Percentiles rank a stretch among this genome's conserved stretches.
Conservation (phyloP, 176 grass and related monocot genomes). For the sorghum (Sorghum bicolor) region Sorghum_bicolor_NCBIv3 NC_012874.2:68220501-68221000, state of each 20-base stretch:
- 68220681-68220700: background rate
- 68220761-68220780: background rate
- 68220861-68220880: background rate
- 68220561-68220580: slow-evolving; percentile 73
- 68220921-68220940: background rate
- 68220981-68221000: background rate
- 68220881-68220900: background rate
- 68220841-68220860: background rate
- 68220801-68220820: background rate
- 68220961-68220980: background rate
- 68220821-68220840: background rate
- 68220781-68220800: background rate
- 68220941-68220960: background rate
- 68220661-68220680: background rate
- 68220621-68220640: slow-evolving; percentile 64
- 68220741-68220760: background rate
- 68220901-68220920: background rate
- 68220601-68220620: slow-evolving; percentile 68
- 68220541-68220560: slow-evolving; percentile 66
- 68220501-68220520: slow-evolving; percentile 59
- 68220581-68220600: slow-evolving; percentile 50
- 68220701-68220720: background rate
- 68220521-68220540: slow-evolving; percentile 68
- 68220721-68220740: background rate
- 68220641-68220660: background rate